A percentile compares a stretch with the other conserved stretches of the same genome.
These are phyloP conservation scores for Kodamaea suecica DNA, from an alignment of 1,139 yeast genomes.

Conservation along the genomic window DNA sequence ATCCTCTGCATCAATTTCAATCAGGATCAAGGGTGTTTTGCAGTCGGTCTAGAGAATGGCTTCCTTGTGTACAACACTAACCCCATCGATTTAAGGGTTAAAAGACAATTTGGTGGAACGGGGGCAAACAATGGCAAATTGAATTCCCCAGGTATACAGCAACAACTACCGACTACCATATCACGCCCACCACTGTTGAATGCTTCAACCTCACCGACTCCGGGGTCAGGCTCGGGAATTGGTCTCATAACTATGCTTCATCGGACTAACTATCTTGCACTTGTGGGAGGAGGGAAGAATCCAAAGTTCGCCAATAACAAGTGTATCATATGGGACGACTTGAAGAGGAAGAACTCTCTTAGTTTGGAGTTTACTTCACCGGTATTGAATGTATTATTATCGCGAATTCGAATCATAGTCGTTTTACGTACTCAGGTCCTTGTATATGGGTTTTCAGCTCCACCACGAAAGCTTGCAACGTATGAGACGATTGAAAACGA, in stretches of 20 bases:
- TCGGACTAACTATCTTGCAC: conserved; percentile 82
- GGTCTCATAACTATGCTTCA: conserved; percentile 81
- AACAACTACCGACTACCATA: conserved; percentile 7
- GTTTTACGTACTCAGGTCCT: conserved; percentile 65
- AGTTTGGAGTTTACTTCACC: conserved; percentile 73
- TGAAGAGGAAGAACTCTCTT: conserved; percentile 72
- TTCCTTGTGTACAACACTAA: conserved; percentile 85
- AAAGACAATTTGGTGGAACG: conserved; percentile 46
- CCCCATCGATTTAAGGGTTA: conserved; percentile 79
- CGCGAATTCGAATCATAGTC: conserved; percentile 72
- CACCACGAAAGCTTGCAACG: conserved; percentile 65
- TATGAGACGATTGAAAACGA: conserved; percentile 74
- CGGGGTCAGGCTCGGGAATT: conserved; percentile 50
- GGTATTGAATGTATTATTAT: conserved; percentile 67
- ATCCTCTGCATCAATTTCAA: conserved; percentile 68
- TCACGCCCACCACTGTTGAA: conserved; percentile 12
- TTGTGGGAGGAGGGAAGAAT: conserved; percentile 82
- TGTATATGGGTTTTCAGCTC: conserved; percentile 77
- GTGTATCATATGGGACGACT: conserved; percentile 86
- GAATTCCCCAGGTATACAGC: no score
- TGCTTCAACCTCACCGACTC: not conserved
- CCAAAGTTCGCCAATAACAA: conserved; percentile 79
- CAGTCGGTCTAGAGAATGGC: conserved; percentile 77
- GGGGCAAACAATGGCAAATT: no score
- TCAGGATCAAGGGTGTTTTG: conserved; percentile 89